Percentiles rank a stretch among this genome's conserved stretches.
phyloP scores from a whole-genome alignment of 495 filamentous ascomycete species.

The Podospora didyma region DNA sequence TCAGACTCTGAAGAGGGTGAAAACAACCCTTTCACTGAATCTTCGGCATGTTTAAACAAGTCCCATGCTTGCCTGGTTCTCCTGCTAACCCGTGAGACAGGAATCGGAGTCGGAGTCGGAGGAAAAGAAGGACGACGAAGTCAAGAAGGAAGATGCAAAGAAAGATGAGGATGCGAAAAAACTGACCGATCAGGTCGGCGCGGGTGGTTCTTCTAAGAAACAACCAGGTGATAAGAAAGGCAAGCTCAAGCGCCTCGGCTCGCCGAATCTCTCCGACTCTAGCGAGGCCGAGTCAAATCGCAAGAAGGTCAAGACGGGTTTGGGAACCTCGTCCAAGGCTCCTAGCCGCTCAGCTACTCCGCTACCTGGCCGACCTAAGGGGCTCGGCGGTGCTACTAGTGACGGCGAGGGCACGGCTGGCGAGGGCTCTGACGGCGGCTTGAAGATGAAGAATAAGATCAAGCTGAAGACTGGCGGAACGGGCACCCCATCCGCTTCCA shows the following conservation, averaged over 20 bases:
- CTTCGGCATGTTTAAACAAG: slow-evolving; percentile 33
- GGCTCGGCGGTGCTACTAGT: slow-evolving; percentile 63
- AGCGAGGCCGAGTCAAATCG: slow-evolving; percentile 85
- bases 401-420: slow-evolving; percentile 75
- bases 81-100: slow-evolving; percentile 17
- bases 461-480: slow-evolving; percentile 47
- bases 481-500: slow-evolving; percentile 48
- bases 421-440: slow-evolving; percentile 67
- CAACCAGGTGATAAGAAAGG: slow-evolving; percentile 53
- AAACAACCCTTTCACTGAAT: slow-evolving; percentile 61
- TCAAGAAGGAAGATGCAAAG: slow-evolving; percentile 49
- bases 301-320: slow-evolving; percentile 81
- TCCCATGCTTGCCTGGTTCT: not conserved
- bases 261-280: slow-evolving; percentile 78
- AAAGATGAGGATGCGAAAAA: slow-evolving; percentile 71
- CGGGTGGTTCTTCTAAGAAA: slow-evolving; percentile 60
- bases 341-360: slow-evolving; percentile 49
- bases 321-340: slow-evolving; percentile 41
- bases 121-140: slow-evolving; percentile 43
- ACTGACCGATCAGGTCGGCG: slow-evolving; percentile 58
- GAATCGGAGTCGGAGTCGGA: slow-evolving; percentile 35
- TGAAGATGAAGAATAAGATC: slow-evolving; percentile 61
- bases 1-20: slow-evolving; percentile 50
- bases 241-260: slow-evolving; percentile 80
- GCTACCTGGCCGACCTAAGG: slow-evolving; percentile 50